A percentile compares a stretch with the other conserved stretches of the same genome.
phyloP scores from a whole-genome alignment of 306 rosid genomes.

The Fagus sylvatica region DNA sequence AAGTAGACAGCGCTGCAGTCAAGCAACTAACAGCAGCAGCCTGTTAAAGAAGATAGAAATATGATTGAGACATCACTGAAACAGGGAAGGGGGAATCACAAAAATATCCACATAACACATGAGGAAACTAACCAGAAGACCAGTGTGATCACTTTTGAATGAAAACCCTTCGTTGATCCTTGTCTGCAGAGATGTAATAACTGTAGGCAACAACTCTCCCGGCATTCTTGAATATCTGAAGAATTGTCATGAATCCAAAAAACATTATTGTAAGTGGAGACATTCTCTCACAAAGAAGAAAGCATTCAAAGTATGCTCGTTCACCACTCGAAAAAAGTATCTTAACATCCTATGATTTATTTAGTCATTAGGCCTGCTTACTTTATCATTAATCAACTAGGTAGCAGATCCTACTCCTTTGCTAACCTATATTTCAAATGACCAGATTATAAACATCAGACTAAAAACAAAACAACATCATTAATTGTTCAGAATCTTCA shows the following conservation, averaged over 20 bases:
- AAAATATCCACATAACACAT: neutral
- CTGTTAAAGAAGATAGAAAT: constrained; percentile 41
- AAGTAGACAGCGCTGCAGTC: constrained; percentile 63
- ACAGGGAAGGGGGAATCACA: neutral
- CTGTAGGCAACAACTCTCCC: constrained; percentile 65
- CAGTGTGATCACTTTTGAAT: constrained; percentile 65
- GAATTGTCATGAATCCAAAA: constrained; percentile 9
- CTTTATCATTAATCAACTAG: neutral
- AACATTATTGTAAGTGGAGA: constrained; percentile 23
- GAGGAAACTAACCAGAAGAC: constrained; percentile 66
- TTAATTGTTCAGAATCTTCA: neutral
- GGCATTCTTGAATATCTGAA: constrained; percentile 93
- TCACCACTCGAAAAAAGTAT: neutral
- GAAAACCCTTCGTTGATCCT: constrained; percentile 72
- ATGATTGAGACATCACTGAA: constrained; percentile 5
- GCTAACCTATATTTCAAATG: neutral
- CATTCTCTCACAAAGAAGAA: constrained; percentile 17
- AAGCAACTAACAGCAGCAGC: constrained; percentile 81
- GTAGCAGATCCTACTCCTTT: neutral
- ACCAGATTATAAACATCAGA: neutral
- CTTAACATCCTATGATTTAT: neutral
- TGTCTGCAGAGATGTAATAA: constrained; percentile 60
- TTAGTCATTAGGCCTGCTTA: neutral
- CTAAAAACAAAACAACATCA: neutral
- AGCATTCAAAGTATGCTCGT: neutral